A percentile compares a stretch with the other conserved stretches of the same genome.
phyloP scores from a whole-genome alignment of 2,329 filamentous ascomycete species.

The Botryotinia globosa region DNA sequence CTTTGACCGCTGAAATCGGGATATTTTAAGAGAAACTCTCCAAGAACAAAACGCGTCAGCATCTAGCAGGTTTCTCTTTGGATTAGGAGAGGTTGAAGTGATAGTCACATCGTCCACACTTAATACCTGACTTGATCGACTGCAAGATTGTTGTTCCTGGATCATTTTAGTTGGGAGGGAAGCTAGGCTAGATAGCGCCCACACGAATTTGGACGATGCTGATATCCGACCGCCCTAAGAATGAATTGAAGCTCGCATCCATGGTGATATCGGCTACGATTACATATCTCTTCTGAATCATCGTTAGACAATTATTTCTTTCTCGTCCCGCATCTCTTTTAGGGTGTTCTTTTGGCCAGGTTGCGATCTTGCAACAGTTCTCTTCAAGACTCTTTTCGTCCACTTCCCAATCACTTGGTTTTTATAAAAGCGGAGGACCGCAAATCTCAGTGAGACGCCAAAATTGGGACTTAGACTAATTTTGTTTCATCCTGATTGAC shows the following conservation, averaged over 20 bases:
- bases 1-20: constrained; percentile 7
- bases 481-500: constrained; percentile 20
- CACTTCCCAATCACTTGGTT: not conserved
- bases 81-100: not conserved
- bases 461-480: not conserved
- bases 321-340: not conserved
- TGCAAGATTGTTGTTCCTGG: constrained; percentile 5
- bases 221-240: not conserved
- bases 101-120: not conserved
- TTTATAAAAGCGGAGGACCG: not conserved
- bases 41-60: not conserved
- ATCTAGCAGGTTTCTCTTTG: not conserved
- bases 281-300: not conserved
- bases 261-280: not conserved
- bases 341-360: constrained; percentile 13
- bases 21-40: not conserved
- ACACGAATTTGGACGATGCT: not conserved
- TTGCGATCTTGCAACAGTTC: not conserved
- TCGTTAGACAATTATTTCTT: not conserved
- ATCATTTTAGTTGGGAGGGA: constrained; percentile 2
- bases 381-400: constrained; percentile 3
- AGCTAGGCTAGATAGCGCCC: not conserved
- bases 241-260: constrained; percentile 2
- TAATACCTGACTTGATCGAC: not conserved
- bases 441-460: constrained; percentile 11